Evolutionary conservation across 192 early-diverging fungal species (phyloP), one percentile per base, ranked within the genome.

Genomic region (Backusella morwellensis): DNA sequence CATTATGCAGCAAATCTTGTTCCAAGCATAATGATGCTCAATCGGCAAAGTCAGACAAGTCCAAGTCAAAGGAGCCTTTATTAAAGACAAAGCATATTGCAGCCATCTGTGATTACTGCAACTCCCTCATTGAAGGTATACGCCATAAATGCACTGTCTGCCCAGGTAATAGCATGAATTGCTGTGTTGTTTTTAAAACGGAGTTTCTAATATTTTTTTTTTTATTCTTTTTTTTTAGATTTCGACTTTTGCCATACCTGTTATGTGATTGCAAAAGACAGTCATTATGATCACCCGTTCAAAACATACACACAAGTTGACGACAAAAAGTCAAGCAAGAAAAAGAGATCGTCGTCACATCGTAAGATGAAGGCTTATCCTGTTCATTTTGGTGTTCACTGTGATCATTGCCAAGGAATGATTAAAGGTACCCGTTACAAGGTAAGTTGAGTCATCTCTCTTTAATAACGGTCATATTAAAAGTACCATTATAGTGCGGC

Each of bases 201-300:
- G 56, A 63, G 56, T 63, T 63, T 59, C 54, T 63, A 63, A 29
- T 21, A 21, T 26, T 26, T 26, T 26, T 26, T 26, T 29, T 29
- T 29, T 29, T 29, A 1, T 29, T 29, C 1, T 29, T 29, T 29
- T 29, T 29, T 54, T 54, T 54, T 82, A 59, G 87, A 89, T 73
- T 89, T 86, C 69, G 88, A 88, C 32, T 67, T 90, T 12, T 93
- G 92, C 74, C 78, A 89, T 63, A 75, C 77, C n/a, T 93, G 92
- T 76, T 85, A 85, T 59, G 69, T 78, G 2, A 44, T 86, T 54
- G 83, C 85, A 8, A 63, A 77, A 32, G 71, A 72, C 4, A 78
- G 84, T 35, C 86, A 87, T 68, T 79, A 77, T 21, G 68, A 77
- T 34, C 88, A 89, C 42, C 75, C 41, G 35, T 88, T 89, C 68